These are phyloP conservation scores for Holtermannia corniformis DNA, from an alignment of 768 basidiomycete genomes.

Conservation along the genomic window DNA sequence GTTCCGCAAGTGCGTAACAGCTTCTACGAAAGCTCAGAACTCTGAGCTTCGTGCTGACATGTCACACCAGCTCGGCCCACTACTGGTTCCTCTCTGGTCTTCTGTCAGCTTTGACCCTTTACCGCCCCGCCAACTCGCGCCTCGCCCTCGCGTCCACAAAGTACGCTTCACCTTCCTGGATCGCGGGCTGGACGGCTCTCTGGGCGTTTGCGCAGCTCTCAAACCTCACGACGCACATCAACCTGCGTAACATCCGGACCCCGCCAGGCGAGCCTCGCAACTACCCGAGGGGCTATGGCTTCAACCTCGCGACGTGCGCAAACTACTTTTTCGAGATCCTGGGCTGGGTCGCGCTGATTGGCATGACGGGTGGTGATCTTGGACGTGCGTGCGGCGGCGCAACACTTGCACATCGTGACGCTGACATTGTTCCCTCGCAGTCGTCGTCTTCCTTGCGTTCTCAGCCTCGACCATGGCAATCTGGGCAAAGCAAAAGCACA, in stretches of 20 bases:
- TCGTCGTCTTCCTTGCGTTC: slow-evolving; percentile 54
- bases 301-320: slow-evolving; percentile 72
- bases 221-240: slow-evolving; percentile 74
- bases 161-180: slow-evolving; percentile 57
- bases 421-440: slow-evolving; percentile 13
- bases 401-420: background rate
- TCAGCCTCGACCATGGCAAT: slow-evolving; percentile 59
- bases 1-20: slow-evolving; percentile 86
- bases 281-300: slow-evolving; percentile 91
- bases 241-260: slow-evolving; percentile 63
- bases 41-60: background rate
- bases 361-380: slow-evolving; percentile 60
- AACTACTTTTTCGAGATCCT: slow-evolving; percentile 90
- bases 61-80: slow-evolving; percentile 62
- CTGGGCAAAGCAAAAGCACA: slow-evolving; percentile 91
- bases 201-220: slow-evolving; percentile 70
- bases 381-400: slow-evolving; percentile 35
- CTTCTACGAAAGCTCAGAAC: background rate
- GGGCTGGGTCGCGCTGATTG: slow-evolving; percentile 60
- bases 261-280: slow-evolving; percentile 68
- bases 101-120: slow-evolving; percentile 67
- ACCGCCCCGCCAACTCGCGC: slow-evolving; percentile 67
- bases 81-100: slow-evolving; percentile 79
- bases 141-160: slow-evolving; percentile 56
- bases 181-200: slow-evolving; percentile 56